These are phyloP conservation scores for Isochrysis galbana DNA, from an alignment of 78 protist genomes.

Conservation along the genomic window DNA sequence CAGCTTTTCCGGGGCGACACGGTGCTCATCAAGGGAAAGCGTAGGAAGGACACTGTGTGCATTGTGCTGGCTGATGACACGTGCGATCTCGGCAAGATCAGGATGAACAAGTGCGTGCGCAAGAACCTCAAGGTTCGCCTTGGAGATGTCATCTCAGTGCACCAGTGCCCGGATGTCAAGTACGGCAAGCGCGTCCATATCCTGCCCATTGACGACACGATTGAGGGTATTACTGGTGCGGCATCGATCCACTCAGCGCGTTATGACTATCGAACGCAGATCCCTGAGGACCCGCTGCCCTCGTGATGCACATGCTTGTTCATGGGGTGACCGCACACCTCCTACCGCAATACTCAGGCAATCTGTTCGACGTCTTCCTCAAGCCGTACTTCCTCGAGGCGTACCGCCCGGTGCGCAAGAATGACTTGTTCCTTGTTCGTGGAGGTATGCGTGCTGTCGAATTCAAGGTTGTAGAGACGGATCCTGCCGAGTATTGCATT, in stretches of 20 bases:
- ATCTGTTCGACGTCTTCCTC: constrained; percentile 96
- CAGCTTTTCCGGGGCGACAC: constrained; percentile 96
- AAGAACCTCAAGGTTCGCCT: constrained; percentile 84
- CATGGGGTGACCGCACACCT: too few species aligned
- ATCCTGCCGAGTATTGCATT: constrained; percentile 77
- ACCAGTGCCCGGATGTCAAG: constrained; percentile 83
- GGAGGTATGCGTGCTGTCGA: constrained; percentile 99
- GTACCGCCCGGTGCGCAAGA: constrained; percentile 98
- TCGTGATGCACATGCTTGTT: too few species aligned
- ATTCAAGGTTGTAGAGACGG: constrained; percentile 98
- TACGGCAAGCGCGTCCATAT: constrained; percentile 89
- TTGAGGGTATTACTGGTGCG: constrained; percentile 89
- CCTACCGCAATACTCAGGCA: too few species aligned
- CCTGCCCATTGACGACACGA: constrained; percentile 98
- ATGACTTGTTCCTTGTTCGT: constrained; percentile 85
- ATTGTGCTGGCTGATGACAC: constrained; percentile 91
- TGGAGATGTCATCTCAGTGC: constrained; percentile 95
- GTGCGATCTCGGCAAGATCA: constrained; percentile 84
- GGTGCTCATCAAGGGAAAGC: constrained; percentile 95
- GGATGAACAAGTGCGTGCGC: constrained; percentile 93
- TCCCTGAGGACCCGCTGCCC: too few species aligned
- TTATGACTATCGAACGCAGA: too few species aligned
- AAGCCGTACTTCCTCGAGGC: constrained; percentile 99
- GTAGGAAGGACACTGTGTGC: constrained; percentile 94
- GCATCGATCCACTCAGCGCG: not conserved